phyloP scores from a whole-genome alignment of 2,329 filamentous ascomycete species.

The Fusarium sp. region DNA sequence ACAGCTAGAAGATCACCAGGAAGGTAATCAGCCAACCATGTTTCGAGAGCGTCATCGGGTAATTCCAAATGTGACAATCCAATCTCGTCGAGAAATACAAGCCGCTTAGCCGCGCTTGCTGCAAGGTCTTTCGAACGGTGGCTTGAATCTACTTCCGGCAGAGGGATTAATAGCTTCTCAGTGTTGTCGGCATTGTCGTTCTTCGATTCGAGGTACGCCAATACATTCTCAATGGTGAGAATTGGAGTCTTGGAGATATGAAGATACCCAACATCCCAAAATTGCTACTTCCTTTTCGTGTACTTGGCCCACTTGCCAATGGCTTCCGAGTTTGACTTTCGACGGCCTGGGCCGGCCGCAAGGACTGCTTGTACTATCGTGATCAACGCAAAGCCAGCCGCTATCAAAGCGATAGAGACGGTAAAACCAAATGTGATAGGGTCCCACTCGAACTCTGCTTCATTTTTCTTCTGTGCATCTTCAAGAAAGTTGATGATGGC shows the following conservation, averaged over 20 bases:
- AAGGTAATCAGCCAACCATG: neutral
- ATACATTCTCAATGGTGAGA: neutral
- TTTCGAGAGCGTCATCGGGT: neutral
- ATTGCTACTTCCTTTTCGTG: neutral
- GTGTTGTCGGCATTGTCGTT: no score
- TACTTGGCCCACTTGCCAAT: neutral
- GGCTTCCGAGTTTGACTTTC: accelerated
- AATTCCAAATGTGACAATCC: neutral
- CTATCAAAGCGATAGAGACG: accelerated
- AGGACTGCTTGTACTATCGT: neutral
- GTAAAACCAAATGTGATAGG: accelerated
- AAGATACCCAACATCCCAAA: accelerated
- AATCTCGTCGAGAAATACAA: accelerated
- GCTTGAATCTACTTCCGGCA: no score
- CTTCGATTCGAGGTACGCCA: no score
- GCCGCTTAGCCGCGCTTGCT: no score
- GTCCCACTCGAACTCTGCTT: accelerated
- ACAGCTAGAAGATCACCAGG: neutral
- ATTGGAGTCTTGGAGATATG: accelerated
- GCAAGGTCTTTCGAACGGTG: no score
- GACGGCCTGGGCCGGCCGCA: accelerated
- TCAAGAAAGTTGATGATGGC: neutral
- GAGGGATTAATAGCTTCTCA: no score
- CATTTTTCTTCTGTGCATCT: accelerated
- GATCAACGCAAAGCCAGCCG: neutral